A percentile compares a stretch with the other conserved stretches of the same genome.
phyloP scores from a whole-genome alignment of 1,284 basidiomycete species.

The Naganishia sp. region DNA sequence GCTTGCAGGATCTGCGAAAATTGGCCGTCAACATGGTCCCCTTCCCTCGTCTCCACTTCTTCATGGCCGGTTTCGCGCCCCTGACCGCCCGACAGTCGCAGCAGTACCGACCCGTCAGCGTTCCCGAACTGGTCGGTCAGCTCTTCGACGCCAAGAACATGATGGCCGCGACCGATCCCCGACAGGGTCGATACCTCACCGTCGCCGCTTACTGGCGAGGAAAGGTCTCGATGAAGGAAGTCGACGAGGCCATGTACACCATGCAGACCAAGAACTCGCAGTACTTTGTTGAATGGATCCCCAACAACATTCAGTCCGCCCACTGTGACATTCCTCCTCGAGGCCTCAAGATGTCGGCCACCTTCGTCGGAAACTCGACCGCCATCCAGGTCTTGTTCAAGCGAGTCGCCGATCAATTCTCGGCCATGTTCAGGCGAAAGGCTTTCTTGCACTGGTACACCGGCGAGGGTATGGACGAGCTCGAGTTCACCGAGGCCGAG shows the following conservation, averaged over 20 bases:
- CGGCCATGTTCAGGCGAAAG: constrained; percentile 97
- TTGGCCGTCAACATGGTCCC: constrained; percentile 99
- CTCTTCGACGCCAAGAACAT: constrained; percentile 99
- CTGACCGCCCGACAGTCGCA: constrained; percentile 89
- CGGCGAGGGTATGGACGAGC: constrained; percentile 98
- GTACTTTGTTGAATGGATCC: constrained; percentile 91
- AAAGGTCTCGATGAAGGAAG: constrained; percentile 98
- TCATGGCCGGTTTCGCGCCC: constrained; percentile 97
- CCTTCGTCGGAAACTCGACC: constrained; percentile 96
- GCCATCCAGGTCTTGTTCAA: constrained; percentile 98
- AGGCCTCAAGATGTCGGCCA: constrained; percentile 92
- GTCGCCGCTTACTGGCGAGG: constrained; percentile 98
- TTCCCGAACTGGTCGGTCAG: constrained; percentile 93
- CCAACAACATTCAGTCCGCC: constrained; percentile 94
- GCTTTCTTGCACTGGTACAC: constrained; percentile 99
- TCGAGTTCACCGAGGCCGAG: constrained; percentile 81
- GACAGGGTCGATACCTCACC: constrained; percentile 91
- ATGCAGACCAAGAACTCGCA: constrained; percentile 96
- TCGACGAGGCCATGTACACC: constrained; percentile 97
- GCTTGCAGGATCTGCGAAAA: constrained; percentile 74
- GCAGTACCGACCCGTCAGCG: constrained; percentile 91
- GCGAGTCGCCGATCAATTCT: constrained; percentile 95
- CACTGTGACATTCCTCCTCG: constrained; percentile 90
- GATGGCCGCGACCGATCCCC: constrained; percentile 88
- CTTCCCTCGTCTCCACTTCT: constrained; percentile 99